These are phyloP conservation scores for Ceratobasidium sp. DNA, from an alignment of 1,284 basidiomycete species.

Conservation along the genomic window DNA sequence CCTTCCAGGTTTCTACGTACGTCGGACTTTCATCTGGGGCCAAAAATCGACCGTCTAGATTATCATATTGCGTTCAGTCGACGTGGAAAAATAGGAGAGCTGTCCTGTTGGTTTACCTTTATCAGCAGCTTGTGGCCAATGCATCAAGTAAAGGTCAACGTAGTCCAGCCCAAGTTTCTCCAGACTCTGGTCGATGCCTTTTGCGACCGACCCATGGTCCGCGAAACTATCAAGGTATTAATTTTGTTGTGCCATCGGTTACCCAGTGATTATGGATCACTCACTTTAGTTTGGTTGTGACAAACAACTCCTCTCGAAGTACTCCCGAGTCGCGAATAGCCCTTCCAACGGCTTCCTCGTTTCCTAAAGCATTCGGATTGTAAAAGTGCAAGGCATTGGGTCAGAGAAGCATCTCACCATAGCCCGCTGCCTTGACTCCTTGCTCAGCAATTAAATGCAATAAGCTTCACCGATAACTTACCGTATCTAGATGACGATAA, in stretches of 20 bases:
- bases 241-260: too few relatives aligned
- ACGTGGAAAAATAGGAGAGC: neutral
- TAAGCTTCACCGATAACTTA: constrained; percentile 13
- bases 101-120: constrained; percentile 11
- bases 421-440: neutral
- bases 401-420: neutral
- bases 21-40: constrained; percentile 63
- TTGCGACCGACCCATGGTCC: constrained; percentile 46
- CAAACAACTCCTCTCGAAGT: constrained; percentile 54
- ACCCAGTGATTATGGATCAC: neutral
- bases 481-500: constrained; percentile 37
- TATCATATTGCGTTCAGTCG: constrained; percentile 40
- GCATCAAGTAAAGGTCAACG: constrained; percentile 60
- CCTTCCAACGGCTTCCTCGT: constrained; percentile 52
- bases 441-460: neutral
- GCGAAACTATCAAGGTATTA: neutral
- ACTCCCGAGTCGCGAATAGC: constrained; percentile 54
- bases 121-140: constrained; percentile 49
- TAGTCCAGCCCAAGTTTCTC: constrained; percentile 55
- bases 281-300: constrained; percentile 49
- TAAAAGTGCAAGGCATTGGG: neutral
- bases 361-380: constrained; percentile 37
- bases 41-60: constrained; percentile 7
- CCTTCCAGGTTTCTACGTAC: constrained; percentile 59
- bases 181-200: constrained; percentile 54